phyloP scores from a whole-genome alignment of 73 alveolate species.

The Tetrahymena thermophila region DNA sequence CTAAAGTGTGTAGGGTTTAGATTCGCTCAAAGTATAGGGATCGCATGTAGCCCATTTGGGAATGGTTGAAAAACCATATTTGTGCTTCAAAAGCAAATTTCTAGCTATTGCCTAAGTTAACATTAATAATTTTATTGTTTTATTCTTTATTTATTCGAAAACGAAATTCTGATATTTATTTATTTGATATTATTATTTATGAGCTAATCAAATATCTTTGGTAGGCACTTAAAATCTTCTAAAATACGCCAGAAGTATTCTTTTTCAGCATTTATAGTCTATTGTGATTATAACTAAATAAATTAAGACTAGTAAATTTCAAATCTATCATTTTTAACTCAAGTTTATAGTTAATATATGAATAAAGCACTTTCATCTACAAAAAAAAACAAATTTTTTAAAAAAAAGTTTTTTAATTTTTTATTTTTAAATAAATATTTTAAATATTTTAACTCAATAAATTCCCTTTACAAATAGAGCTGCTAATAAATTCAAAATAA shows the following conservation, averaged over 20 bases:
- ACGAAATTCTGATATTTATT: not conserved
- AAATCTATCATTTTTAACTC: too few species aligned
- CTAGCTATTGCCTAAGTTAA: not conserved
- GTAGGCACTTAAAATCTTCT: not conserved
- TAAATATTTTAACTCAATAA: too few species aligned
- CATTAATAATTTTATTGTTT: not conserved
- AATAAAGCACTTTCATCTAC: not conserved
- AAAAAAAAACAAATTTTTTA: too few species aligned
- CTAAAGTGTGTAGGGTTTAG: conserved; percentile 23
- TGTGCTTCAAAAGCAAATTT: not conserved
- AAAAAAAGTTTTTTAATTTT: too few species aligned
- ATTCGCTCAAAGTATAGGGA: not conserved
- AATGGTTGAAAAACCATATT: not conserved
- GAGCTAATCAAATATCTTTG: not conserved
- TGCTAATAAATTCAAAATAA: too few species aligned
- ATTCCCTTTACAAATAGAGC: too few species aligned
- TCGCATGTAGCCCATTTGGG: not conserved
- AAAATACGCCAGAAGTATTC: not conserved
- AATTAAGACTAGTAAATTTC: not conserved
- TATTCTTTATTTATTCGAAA: not conserved
- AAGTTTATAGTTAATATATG: too few species aligned
- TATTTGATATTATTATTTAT: too few species aligned
- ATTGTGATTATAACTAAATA: not conserved
- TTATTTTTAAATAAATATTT: too few species aligned
- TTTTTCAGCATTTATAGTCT: not conserved